Base-by-base conservation (phyloP, 2,329 filamentous ascomycete species). In the Clarireedia sp. region DNA sequence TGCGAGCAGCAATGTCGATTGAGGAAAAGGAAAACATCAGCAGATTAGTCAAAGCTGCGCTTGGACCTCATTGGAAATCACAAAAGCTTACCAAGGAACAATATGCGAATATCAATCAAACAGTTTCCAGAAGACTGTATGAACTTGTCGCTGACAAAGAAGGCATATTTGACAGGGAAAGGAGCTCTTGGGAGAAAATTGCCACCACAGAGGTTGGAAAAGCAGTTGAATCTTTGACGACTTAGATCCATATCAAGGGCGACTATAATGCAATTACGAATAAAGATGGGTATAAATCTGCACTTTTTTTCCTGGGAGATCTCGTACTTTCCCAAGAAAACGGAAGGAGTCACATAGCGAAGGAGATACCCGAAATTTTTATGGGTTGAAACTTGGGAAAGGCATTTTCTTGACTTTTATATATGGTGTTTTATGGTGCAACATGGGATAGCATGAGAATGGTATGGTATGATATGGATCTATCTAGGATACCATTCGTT, bases 61-160 rank as follows among this genome's bases (percentile, higher is more conserved):
- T 99, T 44, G 88, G 89, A 63, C 90, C 91, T 33, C 63, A 68
- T 51, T 97, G 92, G 76, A 81, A 85, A 59, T 86, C 86, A 43
- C 85, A 87, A 63, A 81, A 86, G 60, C 79, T 97, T 59, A 90
- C 85, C 17, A 89, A 90, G 63, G 89, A 96, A 57, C 87, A 96
- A 70, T 99, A 95, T 70, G 92, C 89, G 2, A 83, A 83, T 55
- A 96, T 97, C 72, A 97, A 97, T 68, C 85, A 90, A 59, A 86
- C 87, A 58, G 85, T 97, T 36, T 96, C 90, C 43, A 86, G 90
- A 56, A 88, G 86, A 73, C 76, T 99, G 57, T 99, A 99, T 71
- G 90, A 83, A 61, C 79, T 83, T 59, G 76, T 68, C 43, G 60
- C 63, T 5, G 65, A 68, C 38, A 56, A 57, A 49, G 56, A 62